Evolutionary conservation across 768 basidiomycete species (phyloP).

Genomic region (Clitopilus passeckerianus): DNA sequence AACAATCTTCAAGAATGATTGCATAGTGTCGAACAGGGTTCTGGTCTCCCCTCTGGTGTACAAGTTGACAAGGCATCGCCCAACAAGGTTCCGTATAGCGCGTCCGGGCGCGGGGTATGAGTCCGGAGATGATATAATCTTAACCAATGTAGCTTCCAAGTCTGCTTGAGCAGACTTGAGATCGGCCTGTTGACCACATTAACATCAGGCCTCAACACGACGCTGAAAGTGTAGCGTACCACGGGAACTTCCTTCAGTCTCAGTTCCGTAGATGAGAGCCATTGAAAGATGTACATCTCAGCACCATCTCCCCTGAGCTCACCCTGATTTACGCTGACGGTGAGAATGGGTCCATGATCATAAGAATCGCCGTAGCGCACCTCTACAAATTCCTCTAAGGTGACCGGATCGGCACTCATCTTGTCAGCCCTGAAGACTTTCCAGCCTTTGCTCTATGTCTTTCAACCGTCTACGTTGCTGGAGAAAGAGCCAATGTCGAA

Average conservation of each 20-base stretch:
- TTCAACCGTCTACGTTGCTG: not conserved
- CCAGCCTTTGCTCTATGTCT: not conserved
- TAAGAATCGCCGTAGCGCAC: not conserved
- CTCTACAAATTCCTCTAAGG: not conserved
- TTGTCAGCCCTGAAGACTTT: not conserved
- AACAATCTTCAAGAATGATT: slow-evolving; percentile 69
- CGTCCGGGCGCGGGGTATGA: slow-evolving; percentile 84
- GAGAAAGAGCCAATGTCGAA: not conserved
- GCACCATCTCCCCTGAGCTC: slow-evolving; percentile 70
- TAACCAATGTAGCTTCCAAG: slow-evolving; percentile 61
- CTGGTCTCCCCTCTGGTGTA: slow-evolving; percentile 81
- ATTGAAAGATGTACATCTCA: slow-evolving; percentile 81
- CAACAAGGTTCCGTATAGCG: slow-evolving; percentile 73
- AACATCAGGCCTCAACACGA: slow-evolving; percentile 3
- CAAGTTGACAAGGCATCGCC: slow-evolving; percentile 68
- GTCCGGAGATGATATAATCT: slow-evolving; percentile 58
- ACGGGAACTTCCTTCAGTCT: slow-evolving; percentile 41
- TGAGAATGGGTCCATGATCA: not conserved
- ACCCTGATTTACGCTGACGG: slow-evolving; percentile 34
- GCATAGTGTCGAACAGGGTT: slow-evolving; percentile 83
- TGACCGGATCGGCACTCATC: not conserved
- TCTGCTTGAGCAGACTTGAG: slow-evolving; percentile 60
- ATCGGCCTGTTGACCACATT: slow-evolving; percentile 41
- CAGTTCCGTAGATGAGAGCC: slow-evolving; percentile 67
- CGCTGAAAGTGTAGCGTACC: slow-evolving; percentile 35